Conservation (phyloP, 441 rosid species). For the Euphorbia corollata region DNA sequence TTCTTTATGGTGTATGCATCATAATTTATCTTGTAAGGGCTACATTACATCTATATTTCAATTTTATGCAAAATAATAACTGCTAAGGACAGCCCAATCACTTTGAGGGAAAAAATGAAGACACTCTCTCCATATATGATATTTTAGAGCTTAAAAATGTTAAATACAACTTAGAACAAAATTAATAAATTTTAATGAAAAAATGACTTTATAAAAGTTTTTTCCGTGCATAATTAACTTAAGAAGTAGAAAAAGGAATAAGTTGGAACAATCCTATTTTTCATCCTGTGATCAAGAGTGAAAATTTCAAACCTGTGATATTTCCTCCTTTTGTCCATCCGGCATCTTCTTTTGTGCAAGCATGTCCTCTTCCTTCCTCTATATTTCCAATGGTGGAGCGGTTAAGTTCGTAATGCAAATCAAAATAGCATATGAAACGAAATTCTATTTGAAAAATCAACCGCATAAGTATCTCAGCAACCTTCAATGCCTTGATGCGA, state of each 20-base stretch:
- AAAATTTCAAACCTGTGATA: conserved; percentile 69
- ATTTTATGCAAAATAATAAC: neutral
- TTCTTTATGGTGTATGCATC: neutral
- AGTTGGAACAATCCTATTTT: neutral
- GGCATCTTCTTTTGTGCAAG: conserved; percentile 97
- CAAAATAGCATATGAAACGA: conserved; percentile 6
- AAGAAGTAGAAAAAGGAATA: neutral
- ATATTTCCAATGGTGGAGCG: conserved; percentile 23
- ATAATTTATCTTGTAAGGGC: neutral
- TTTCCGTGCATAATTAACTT: neutral
- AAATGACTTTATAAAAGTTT: neutral
- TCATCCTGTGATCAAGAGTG: conserved; percentile 6
- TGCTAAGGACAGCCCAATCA: neutral
- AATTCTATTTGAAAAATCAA: conserved; percentile 7
- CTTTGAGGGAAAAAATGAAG: neutral
- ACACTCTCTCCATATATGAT: neutral
- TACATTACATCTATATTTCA: neutral
- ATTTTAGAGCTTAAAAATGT: neutral
- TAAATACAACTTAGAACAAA: neutral
- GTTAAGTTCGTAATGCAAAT: conserved; percentile 18
- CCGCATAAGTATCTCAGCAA: conserved; percentile 23
- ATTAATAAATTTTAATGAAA: neutral
- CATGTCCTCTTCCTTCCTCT: conserved; percentile 97
- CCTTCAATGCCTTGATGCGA: conserved; percentile 81
- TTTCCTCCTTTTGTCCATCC: conserved; percentile 88